Evolutionary conservation across 306 rosid species (phyloP), one percentile per base, ranked within the genome.

Genomic region (Sphenostylis stenocarpa): DNA sequence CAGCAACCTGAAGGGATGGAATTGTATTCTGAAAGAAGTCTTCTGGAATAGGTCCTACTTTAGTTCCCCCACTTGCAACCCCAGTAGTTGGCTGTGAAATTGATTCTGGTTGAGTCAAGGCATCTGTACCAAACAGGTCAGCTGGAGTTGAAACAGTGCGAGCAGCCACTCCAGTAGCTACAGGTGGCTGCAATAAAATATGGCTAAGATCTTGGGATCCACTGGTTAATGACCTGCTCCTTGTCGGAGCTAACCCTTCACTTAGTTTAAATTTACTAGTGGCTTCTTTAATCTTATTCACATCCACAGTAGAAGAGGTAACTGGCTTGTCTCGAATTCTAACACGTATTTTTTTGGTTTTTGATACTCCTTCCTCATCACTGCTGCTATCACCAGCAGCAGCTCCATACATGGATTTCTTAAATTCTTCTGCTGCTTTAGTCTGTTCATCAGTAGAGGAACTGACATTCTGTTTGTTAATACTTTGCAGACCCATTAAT

Each of bases 401-500:
- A 80, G 88, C 69, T 79, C 94, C 98, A 71, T 90, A 92, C 96
- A 96, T 84, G 6, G 98, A 83, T 84, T 89, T 96, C 86, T 96
- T 96, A 79, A 96, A 96, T 85, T 96, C 99, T 85, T 92, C 97
- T 87, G 82, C 99, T 4, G 98, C 97, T 91, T 93, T 91, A 82
- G 97, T 93, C 84, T 96, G 99, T 75, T 89, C 90, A 60, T 92
- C 97, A 14, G 85, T 39, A 41, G 88, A 80, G 73, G 97, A 83
- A 80, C 87, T 76, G 17, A 81, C 82, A 75, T 66, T n/a, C 78
- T 87, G 87, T 84, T 87, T 87, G 62, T 75, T 77, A 39, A 89
- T 90, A 75, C 88, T 77, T 85, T 86, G 92, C 70, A 92, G 90
- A 64, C 93, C 92, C 95, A 87, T 88, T 81, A 86, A 78, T 41